Evolutionary conservation across 163 green algal species (phyloP).

Genomic region (Prototheca wickerhamii): DNA sequence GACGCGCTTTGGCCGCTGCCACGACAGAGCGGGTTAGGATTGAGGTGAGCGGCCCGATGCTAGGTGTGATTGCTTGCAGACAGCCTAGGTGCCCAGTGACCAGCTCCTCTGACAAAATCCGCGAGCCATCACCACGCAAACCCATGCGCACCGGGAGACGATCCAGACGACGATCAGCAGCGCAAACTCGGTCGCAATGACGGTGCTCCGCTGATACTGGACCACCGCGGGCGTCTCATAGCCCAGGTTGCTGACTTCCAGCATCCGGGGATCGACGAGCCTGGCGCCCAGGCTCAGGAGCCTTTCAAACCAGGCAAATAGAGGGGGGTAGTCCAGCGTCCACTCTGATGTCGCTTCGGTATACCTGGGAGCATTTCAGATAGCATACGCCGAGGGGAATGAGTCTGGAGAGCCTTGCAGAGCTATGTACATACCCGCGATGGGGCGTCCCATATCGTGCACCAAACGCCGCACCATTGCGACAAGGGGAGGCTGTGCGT

Average conservation of each 20-base stretch:
- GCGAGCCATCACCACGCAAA: background rate
- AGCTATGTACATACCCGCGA: background rate
- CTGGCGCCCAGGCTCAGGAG: conserved; percentile 53
- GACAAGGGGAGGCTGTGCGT: conserved; percentile 65
- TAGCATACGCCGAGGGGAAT: background rate
- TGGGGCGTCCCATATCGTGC: background rate
- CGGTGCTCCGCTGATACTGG: conserved; percentile 65
- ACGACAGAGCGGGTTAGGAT: background rate
- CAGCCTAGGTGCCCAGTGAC: background rate
- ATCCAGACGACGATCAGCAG: conserved; percentile 38
- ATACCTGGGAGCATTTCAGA: conserved; percentile 56
- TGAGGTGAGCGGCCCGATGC: no score
- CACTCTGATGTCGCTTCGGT: conserved; percentile 75
- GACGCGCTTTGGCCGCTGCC: background rate
- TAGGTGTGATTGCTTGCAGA: no score
- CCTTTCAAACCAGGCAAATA: conserved; percentile 95
- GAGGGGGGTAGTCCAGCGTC: conserved; percentile 94
- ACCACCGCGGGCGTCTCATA: conserved; percentile 57
- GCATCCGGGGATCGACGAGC: conserved; percentile 67
- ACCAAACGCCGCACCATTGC: conserved; percentile 49
- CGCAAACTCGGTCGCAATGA: conserved; percentile 56
- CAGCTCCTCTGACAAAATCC: background rate
- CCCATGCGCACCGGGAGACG: conserved; percentile 10
- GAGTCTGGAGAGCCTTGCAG: background rate
- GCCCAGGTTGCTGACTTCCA: conserved; percentile 27